A percentile compares a stretch with the other conserved stretches of the same genome.
Evolutionary conservation across 768 basidiomycete species (phyloP).

Genomic region (Cystofilobasidium capitatum): DNA sequence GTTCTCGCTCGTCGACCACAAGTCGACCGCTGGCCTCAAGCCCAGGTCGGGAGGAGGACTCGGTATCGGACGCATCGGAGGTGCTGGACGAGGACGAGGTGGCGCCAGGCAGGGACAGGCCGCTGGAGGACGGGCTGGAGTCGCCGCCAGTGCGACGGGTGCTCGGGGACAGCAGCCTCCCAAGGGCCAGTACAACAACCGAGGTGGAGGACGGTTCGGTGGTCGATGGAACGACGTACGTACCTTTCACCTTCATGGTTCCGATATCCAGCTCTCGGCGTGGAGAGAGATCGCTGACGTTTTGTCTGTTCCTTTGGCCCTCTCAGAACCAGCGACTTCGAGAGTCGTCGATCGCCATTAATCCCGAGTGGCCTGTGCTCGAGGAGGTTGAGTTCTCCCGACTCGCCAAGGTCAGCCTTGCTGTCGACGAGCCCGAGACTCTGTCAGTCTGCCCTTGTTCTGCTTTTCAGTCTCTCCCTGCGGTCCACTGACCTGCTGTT

Average conservation of each 20-base stretch:
- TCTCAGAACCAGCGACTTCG: slow-evolving; percentile 50
- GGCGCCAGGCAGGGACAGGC: slow-evolving; percentile 42
- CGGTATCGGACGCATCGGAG: slow-evolving; percentile 21
- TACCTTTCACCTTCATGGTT: no score
- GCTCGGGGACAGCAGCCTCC: slow-evolving; percentile 33
- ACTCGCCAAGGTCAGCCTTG: slow-evolving; percentile 79
- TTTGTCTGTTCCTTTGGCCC: background rate
- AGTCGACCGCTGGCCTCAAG: slow-evolving; percentile 29
- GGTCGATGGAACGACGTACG: slow-evolving; percentile 6
- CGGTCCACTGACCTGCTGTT: slow-evolving; percentile 4
- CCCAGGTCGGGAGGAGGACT: slow-evolving; percentile 30
- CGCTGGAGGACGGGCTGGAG: slow-evolving; percentile 29
- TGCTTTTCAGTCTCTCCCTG: background rate
- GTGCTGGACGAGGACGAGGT: slow-evolving; percentile 35
- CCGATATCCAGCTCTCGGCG: no score
- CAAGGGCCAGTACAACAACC: slow-evolving; percentile 64
- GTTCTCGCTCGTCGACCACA: slow-evolving; percentile 92
- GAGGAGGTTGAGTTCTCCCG: slow-evolving; percentile 97
- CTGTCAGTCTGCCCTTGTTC: slow-evolving; percentile 49
- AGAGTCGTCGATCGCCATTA: slow-evolving; percentile 88
- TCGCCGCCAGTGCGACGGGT: slow-evolving; percentile 19
- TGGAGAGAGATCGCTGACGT: background rate
- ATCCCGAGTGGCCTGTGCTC: slow-evolving; percentile 82
- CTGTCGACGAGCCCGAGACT: slow-evolving; percentile 83
- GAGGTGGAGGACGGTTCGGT: background rate